Percentiles rank a stretch among this genome's conserved stretches.
phyloP scores from a whole-genome alignment of 345 rosid species.

The Linum tenue region DNA sequence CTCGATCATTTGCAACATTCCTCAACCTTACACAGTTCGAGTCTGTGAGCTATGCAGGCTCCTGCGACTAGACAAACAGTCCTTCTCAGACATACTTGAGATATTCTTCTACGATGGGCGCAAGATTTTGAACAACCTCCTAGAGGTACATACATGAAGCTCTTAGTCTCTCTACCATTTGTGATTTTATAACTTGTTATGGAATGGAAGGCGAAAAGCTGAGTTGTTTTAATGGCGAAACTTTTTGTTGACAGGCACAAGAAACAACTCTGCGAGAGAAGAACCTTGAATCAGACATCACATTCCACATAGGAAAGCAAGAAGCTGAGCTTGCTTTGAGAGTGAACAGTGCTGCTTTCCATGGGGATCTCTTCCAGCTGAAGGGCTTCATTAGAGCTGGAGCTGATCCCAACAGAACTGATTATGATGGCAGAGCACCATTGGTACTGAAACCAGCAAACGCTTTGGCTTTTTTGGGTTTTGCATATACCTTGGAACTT shows the following conservation, averaged over 20 bases:
- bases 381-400: constrained; percentile 70
- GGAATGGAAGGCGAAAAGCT: too few species aligned
- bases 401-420: constrained; percentile 81
- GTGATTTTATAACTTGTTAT: too few species aligned
- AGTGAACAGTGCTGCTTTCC: constrained; percentile 70
- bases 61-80: constrained; percentile 80
- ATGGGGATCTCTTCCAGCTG: constrained; percentile 75
- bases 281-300: constrained; percentile 69
- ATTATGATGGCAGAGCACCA: constrained; percentile 88
- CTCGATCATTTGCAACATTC: constrained; percentile 88
- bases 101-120: constrained; percentile 87
- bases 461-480: neutral
- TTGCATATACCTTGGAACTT: too few species aligned
- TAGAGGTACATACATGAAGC: constrained; percentile 42
- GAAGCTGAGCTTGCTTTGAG: constrained; percentile 90
- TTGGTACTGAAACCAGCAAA: constrained; percentile 36
- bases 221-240: too few species aligned
- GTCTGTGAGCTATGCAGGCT: constrained; percentile 70
- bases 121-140: constrained; percentile 62
- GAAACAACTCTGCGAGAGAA: constrained; percentile 58
- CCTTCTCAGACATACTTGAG: constrained; percentile 70
- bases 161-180: neutral
- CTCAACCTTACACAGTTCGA: constrained; percentile 73
- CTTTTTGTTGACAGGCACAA: constrained; percentile 43
- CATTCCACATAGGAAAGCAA: constrained; percentile 86